These are phyloP conservation scores for Manihot esculenta DNA, from an alignment of 441 rosid genomes.

Conservation along the genomic window DNA sequence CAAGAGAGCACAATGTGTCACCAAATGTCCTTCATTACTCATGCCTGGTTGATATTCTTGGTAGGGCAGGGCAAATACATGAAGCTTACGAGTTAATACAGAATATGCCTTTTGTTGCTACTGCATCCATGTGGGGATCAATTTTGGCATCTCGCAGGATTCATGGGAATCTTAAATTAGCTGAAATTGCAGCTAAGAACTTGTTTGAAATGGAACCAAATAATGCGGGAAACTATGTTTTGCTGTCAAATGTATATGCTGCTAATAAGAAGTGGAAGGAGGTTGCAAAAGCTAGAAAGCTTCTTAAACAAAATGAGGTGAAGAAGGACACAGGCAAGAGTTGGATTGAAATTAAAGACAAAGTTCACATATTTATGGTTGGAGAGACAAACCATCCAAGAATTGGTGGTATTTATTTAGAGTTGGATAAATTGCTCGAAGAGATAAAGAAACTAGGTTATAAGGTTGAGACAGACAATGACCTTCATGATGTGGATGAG, in stretches of 20 bases:
- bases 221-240: slow-evolving; percentile 72
- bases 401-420: slow-evolving; percentile 48
- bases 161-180: slow-evolving; percentile 56
- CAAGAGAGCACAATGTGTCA: slow-evolving; percentile 37
- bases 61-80: slow-evolving; percentile 53
- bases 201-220: slow-evolving; percentile 68
- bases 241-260: slow-evolving; percentile 65
- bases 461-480: slow-evolving; percentile 43
- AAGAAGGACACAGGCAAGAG: slow-evolving; percentile 73
- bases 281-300: slow-evolving; percentile 55
- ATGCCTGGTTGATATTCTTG: slow-evolving; percentile 85
- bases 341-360: slow-evolving; percentile 72
- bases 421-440: slow-evolving; percentile 45
- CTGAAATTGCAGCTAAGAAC: slow-evolving; percentile 64
- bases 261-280: slow-evolving; percentile 60
- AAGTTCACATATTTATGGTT: slow-evolving; percentile 60
- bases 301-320: slow-evolving; percentile 48
- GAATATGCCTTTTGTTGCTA: slow-evolving; percentile 61
- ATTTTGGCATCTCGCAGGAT: slow-evolving; percentile 65
- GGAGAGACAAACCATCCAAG: slow-evolving; percentile 61
- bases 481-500: slow-evolving; percentile 62
- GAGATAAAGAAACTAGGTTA: slow-evolving; percentile 53
- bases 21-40: slow-evolving; percentile 70
- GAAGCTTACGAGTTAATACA: slow-evolving; percentile 64
- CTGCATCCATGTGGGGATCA: slow-evolving; percentile 81